Percentiles rank a stretch among this genome's conserved stretches.
Evolutionary conservation across 495 filamentous ascomycete genomes (phyloP).

Genomic region (Paragyromitra xinjiangensis): DNA sequence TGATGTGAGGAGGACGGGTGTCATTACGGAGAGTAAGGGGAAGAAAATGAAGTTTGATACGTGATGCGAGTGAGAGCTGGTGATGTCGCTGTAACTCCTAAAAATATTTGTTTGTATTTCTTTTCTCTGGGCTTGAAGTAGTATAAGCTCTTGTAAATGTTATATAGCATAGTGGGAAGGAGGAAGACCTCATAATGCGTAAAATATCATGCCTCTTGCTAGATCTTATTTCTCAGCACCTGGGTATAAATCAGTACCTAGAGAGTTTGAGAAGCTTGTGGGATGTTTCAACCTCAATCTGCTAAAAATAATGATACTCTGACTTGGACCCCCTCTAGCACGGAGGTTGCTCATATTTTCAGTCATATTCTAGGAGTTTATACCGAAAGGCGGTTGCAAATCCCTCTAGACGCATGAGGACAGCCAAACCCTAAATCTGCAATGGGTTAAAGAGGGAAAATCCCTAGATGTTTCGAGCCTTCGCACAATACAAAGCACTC

Average conservation of each 20-base stretch:
- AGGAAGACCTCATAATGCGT: not conserved
- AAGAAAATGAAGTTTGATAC: slow-evolving; percentile 80
- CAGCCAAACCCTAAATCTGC: too few relatives aligned
- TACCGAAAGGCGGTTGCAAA: too few relatives aligned
- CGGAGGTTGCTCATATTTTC: too few relatives aligned
- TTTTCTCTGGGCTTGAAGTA: not conserved
- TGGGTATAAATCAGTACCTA: not conserved
- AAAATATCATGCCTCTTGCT: slow-evolving; percentile 3
- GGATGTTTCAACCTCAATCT: too few relatives aligned
- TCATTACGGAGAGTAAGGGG: slow-evolving; percentile 79
- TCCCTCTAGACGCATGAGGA: too few relatives aligned
- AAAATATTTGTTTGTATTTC: slow-evolving; percentile 9
- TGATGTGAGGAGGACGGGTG: slow-evolving; percentile 71
- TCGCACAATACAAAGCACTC: too few relatives aligned
- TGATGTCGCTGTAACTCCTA: not conserved
- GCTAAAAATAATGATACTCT: too few relatives aligned
- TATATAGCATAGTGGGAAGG: not conserved
- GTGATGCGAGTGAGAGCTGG: slow-evolving; percentile 15
- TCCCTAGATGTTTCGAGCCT: too few relatives aligned
- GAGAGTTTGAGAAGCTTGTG: not conserved
- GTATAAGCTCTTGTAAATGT: not conserved
- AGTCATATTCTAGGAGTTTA: too few relatives aligned
- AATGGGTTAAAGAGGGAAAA: too few relatives aligned
- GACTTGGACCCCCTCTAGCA: too few relatives aligned
- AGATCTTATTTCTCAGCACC: not conserved